Evolutionary conservation across 2,329 filamentous ascomycete species (phyloP), one percentile per base, ranked within the genome.

Genomic region (Aureobasidium sp.): DNA sequence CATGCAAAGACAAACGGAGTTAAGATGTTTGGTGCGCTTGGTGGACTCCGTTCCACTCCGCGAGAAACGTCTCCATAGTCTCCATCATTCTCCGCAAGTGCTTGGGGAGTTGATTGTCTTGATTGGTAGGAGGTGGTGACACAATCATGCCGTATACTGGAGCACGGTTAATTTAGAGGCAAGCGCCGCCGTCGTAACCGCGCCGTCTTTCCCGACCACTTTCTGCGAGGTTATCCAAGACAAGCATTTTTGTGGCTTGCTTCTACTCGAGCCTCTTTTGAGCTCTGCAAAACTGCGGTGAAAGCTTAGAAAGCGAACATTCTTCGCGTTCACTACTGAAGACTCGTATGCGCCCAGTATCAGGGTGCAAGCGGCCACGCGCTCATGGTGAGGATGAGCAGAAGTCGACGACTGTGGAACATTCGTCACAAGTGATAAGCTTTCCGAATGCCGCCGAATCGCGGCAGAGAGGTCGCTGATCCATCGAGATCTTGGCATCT

Each of bases 181-280:
- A n/a, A n/a, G 27, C 47, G 47, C 37, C 37, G 22, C 47, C 47
- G 47, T 50, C 47, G 27, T 40, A 50, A 30, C 47, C 47, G 47
- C 25, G 47, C 24, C 40, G 47, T 35, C 40, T 50, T 12, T 50
- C 16, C 25, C 19, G n/a, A 21, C 6, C 11, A 24, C 21, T 24
- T 37, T 37, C 32, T 29, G 16, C 45, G 4, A 7, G 3, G 19
- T 3, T 24, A 38, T 8, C 10, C 45, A 6, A 22, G 16, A 21
- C 34, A 49, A 38, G 34, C 24, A 25, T 29, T 37, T 11, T 10
- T 21, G 45, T 37, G 30, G 45, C 45, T 49, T 38, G 45, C 21
- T 49, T 49, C 38, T 37, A n/a, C 30, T 25, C 19, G 30, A 12
- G 11, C 29, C 35, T 47, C 30, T 47, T 45, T 35, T 34, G 24